phyloP scores from a whole-genome alignment of 495 filamentous ascomycete species.

The Hypoxylon fuscum region DNA sequence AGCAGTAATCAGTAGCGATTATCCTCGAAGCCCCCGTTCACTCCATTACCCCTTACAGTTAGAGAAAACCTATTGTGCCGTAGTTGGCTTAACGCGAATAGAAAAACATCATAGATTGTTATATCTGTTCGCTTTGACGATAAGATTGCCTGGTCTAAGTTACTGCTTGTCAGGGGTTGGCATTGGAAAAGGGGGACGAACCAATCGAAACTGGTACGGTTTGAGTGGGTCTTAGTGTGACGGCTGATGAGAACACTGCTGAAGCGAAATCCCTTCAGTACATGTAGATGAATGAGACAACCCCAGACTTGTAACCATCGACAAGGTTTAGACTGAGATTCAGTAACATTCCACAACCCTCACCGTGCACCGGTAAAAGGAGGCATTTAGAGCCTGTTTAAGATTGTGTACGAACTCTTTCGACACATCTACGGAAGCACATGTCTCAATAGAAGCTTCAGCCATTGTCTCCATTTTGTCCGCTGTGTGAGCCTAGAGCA shows the following conservation, averaged over 20 bases:
- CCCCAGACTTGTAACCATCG: constrained; percentile 15
- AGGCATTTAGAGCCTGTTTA: not conserved
- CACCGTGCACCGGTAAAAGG: not conserved
- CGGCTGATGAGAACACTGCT: constrained; percentile 4
- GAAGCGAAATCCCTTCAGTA: constrained; percentile 11
- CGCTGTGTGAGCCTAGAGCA: not conserved
- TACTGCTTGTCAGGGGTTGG: not conserved
- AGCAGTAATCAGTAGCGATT: too few relatives aligned
- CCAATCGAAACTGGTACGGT: constrained; percentile 4
- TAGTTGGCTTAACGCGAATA: too few relatives aligned
- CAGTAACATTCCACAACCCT: constrained; percentile 4
- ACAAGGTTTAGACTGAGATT: constrained; percentile 13
- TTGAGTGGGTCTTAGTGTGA: constrained; percentile 13
- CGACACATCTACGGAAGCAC: too few relatives aligned
- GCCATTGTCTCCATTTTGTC: too few relatives aligned
- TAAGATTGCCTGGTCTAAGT: not conserved
- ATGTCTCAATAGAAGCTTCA: too few relatives aligned
- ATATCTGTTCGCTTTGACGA: not conserved
- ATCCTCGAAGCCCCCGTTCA: too few relatives aligned
- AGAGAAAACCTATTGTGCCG: too few relatives aligned
- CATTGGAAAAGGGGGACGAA: constrained; percentile 4
- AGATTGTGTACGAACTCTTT: not conserved
- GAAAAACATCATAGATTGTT: too few relatives aligned
- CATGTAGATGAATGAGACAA: constrained; percentile 5
- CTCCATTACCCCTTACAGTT: too few relatives aligned